Conservation (phyloP, 2,329 filamentous ascomycete genomes). For the Escovopsis weberi region DNA sequence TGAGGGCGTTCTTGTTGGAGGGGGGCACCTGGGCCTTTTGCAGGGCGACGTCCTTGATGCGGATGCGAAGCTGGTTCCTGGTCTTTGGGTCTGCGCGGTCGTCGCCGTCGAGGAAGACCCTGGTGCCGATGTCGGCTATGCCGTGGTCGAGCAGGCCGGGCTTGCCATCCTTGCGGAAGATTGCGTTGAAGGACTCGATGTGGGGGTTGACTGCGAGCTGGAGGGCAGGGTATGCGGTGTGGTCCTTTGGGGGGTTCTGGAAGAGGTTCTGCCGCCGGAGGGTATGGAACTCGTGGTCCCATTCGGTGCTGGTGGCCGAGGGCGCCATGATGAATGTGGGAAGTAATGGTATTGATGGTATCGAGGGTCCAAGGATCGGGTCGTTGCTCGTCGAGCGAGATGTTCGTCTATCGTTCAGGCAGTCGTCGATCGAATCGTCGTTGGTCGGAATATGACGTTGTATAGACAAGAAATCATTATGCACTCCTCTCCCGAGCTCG, state of each 20-base stretch:
- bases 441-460: too few species aligned
- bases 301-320: conserved; percentile 49
- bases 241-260: conserved; percentile 72
- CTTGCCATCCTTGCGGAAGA: conserved; percentile 59
- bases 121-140: conserved; percentile 78
- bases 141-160: conserved; percentile 51
- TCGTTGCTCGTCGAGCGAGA: background rate
- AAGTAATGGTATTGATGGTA: too few species aligned
- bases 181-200: conserved; percentile 86
- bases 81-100: conserved; percentile 41
- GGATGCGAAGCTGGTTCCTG: conserved; percentile 63
- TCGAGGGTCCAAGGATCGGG: background rate
- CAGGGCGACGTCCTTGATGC: conserved; percentile 67
- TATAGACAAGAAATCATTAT: too few species aligned
- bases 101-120: conserved; percentile 73
- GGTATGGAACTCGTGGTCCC: conserved; percentile 79
- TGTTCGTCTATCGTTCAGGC: background rate
- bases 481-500: too few species aligned
- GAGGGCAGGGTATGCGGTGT: conserved; percentile 74
- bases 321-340: conserved; percentile 32
- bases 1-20: conserved; percentile 70
- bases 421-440: background rate
- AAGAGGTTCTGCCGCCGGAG: conserved; percentile 80
- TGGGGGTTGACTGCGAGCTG: conserved; percentile 80
- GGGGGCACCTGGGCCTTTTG: conserved; percentile 69